These are phyloP conservation scores for Sporothrix mexicana DNA, from an alignment of 2,329 filamentous ascomycete genomes.

Conservation along the genomic window DNA sequence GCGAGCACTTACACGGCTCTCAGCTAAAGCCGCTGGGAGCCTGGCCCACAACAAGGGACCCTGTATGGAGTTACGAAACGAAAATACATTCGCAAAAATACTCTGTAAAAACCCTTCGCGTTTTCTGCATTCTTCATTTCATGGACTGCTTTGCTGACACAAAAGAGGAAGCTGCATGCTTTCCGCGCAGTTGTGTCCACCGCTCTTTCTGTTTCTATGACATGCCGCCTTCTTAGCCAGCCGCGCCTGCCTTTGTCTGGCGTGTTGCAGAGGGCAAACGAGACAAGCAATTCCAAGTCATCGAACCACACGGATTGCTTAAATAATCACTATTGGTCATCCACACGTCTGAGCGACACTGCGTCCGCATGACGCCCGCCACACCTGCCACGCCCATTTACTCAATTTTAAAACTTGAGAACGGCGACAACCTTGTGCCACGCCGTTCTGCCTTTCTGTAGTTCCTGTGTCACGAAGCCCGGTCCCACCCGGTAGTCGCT, in stretches of 20 bases:
- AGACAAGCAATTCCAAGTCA: neutral
- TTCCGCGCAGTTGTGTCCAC: neutral
- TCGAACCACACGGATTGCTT: constrained; percentile 24
- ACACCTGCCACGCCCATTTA: neutral
- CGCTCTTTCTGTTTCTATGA: constrained; percentile 26
- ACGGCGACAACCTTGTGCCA: constrained; percentile 1
- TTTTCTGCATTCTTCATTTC: neutral
- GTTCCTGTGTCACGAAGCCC: constrained; percentile 21
- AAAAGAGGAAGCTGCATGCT: constrained; percentile 9
- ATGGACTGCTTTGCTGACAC: constrained; percentile 1
- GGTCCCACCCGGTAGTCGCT: constrained; percentile 18
- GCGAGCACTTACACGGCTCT: constrained; percentile 8
- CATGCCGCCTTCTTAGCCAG: neutral
- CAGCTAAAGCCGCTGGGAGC: constrained; percentile 1
- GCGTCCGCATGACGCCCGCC: neutral
- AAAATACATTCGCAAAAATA: neutral
- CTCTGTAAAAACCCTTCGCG: neutral
- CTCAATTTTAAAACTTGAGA: neutral
- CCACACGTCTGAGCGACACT: neutral
- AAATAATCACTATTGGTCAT: constrained; percentile 28
- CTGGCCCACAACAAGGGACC: neutral
- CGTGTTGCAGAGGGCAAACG: no score
- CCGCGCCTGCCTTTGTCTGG: constrained; percentile 21
- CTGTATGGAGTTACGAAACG: neutral
- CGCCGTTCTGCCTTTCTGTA: neutral